Percentiles rank a stretch among this genome's conserved stretches.
Conservation (phyloP, 2,329 filamentous ascomycete species). For the Lasiodiplodia citricola region DNA sequence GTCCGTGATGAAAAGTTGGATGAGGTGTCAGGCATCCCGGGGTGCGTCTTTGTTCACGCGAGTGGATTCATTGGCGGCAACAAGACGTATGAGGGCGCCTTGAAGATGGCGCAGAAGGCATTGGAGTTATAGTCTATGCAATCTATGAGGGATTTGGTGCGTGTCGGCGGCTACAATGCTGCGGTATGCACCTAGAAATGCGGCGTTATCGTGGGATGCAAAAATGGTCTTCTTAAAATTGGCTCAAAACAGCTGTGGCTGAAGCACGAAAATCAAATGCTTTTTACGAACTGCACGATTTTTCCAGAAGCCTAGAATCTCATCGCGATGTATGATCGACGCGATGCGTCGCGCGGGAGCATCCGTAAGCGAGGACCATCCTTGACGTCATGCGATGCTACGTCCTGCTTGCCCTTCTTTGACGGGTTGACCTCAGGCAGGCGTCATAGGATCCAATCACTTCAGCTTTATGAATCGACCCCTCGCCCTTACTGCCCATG, state of each 20-base stretch:
- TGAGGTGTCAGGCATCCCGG: constrained; percentile 68
- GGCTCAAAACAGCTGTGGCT: constrained; percentile 3
- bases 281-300: not conserved
- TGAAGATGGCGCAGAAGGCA: constrained; percentile 83
- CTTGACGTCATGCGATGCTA: constrained; percentile 8
- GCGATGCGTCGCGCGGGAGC: constrained; percentile 15
- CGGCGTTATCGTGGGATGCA: not conserved
- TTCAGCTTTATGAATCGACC: not conserved
- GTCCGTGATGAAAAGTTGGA: constrained; percentile 86
- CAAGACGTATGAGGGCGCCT: constrained; percentile 84
- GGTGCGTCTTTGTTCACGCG: constrained; percentile 91
- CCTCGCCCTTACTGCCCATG: not conserved
- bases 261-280: constrained; percentile 8
- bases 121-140: constrained; percentile 28
- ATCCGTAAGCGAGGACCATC: constrained; percentile 11
- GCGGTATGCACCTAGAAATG: not conserved
- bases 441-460: constrained; percentile 7
- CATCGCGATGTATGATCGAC: constrained; percentile 11
- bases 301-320: constrained; percentile 15
- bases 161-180: not conserved
- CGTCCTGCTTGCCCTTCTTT: not conserved
- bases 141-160: not conserved
- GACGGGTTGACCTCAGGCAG: not conserved
- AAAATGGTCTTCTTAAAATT: not conserved
- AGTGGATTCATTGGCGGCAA: constrained; percentile 97